Conservation (phyloP, 106 monocot genomes). For the Platanthera zijinensis region DNA sequence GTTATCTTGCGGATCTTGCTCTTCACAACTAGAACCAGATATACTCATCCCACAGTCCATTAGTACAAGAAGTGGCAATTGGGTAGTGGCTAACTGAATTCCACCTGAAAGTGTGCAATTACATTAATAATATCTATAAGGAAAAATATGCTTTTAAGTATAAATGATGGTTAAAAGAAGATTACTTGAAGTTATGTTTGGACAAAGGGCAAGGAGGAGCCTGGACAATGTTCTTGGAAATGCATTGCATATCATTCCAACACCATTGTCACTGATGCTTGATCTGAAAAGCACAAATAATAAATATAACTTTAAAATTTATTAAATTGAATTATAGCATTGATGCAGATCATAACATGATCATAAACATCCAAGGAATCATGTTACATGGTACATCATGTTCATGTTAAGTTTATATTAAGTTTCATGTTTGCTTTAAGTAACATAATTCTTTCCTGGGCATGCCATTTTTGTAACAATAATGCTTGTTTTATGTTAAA, state of each 20-base stretch:
- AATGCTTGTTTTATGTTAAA: no score
- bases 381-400: no score
- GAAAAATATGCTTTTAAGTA: background rate
- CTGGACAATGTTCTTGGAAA: constrained; percentile 61
- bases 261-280: constrained; percentile 83
- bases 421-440: no score
- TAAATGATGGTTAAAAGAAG: background rate
- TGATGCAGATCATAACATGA: background rate
- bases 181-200: constrained; percentile 90
- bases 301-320: background rate
- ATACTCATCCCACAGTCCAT: constrained; percentile 95
- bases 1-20: constrained; percentile 24
- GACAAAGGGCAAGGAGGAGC: constrained; percentile 85
- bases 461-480: no score
- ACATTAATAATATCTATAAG: background rate
- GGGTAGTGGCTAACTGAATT: constrained; percentile 85
- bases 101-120: constrained; percentile 47
- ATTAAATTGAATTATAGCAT: background rate
- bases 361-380: no score
- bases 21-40: constrained; percentile 28
- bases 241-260: constrained; percentile 95
- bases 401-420: no score
- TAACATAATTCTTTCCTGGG: no score
- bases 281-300: constrained; percentile 38
- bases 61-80: constrained; percentile 74